Conservation (phyloP, 2,329 filamentous ascomycete genomes). For the Pestalotiopsis sp. region DNA sequence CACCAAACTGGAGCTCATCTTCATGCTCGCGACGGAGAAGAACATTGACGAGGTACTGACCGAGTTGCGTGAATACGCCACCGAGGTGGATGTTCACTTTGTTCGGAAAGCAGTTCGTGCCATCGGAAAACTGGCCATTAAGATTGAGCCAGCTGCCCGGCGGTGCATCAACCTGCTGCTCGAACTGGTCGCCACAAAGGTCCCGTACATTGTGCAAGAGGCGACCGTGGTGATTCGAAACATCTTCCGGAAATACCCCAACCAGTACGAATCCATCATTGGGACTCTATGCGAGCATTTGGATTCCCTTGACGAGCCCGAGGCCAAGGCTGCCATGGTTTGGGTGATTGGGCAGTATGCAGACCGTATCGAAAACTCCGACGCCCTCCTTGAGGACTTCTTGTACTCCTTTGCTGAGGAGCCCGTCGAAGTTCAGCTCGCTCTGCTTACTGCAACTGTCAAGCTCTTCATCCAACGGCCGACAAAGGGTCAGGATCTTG, state of each 20-base stretch:
- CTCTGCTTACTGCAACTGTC: conserved; percentile 91
- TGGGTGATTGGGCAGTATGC: conserved; percentile 99
- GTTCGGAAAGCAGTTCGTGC: conserved; percentile 96
- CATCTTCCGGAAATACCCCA: conserved; percentile 98
- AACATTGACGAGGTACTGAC: conserved; percentile 96
- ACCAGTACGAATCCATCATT: conserved; percentile 98
- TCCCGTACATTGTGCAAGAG: conserved; percentile 98
- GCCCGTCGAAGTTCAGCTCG: conserved; percentile 91
- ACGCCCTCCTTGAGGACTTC: conserved; percentile 92
- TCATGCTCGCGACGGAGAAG: conserved; percentile 94
- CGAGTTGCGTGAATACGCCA: conserved; percentile 93
- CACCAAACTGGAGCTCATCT: conserved; percentile 96
- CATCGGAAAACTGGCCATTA: conserved; percentile 97
- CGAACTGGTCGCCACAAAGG: conserved; percentile 94
- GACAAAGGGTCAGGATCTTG: conserved; percentile 88
- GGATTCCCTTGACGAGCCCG: conserved; percentile 93
- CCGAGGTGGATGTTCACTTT: conserved; percentile 98
- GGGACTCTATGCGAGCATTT: conserved; percentile 93
- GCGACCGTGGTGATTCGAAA: conserved; percentile 98
- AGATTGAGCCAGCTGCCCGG: conserved; percentile 91
- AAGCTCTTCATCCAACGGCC: conserved; percentile 97
- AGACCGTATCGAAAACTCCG: conserved; percentile 94
- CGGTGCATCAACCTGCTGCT: conserved; percentile 91
- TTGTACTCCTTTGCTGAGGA: conserved; percentile 92
- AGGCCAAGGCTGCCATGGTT: conserved; percentile 97